Percentiles rank a stretch among this genome's conserved stretches.
Evolutionary conservation across 176 grass and related monocot species (phyloP).

Genomic region (Hsuehochloa calcarea): DNA sequence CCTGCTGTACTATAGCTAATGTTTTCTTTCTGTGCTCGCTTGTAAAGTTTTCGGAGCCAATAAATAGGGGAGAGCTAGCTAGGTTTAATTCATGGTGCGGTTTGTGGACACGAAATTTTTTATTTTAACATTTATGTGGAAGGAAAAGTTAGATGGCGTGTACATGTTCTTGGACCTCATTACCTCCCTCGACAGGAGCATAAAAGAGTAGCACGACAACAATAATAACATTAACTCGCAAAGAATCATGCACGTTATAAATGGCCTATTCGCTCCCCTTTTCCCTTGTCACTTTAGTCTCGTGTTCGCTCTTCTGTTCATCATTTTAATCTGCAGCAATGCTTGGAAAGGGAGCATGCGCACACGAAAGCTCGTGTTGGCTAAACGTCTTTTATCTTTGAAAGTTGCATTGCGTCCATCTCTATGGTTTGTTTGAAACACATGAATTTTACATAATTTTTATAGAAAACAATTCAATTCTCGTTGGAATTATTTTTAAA

Average conservation of each 20-base stretch:
- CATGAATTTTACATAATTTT: no score
- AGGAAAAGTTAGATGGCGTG: slow-evolving; percentile 43
- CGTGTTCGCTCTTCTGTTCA: neutral
- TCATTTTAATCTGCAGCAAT: neutral
- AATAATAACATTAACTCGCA: slow-evolving; percentile 35
- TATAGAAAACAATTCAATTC: no score
- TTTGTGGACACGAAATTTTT: slow-evolving; percentile 35
- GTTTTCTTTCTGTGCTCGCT: neutral
- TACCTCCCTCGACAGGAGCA: slow-evolving; percentile 16
- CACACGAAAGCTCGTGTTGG: neutral
- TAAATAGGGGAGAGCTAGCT: neutral
- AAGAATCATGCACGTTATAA: slow-evolving; percentile 32
- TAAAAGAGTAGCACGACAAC: slow-evolving; percentile 48
- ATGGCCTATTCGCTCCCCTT: neutral
- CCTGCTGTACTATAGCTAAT: slow-evolving; percentile 8
- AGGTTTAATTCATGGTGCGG: slow-evolving; percentile 19
- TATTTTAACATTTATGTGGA: slow-evolving; percentile 54
- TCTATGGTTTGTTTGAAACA: no score
- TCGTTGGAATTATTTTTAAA: no score
- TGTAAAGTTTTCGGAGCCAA: slow-evolving; percentile 1
- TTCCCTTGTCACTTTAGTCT: neutral
- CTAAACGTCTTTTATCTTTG: neutral
- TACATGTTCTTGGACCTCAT: neutral
- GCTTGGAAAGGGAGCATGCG: neutral
- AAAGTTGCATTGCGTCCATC: neutral